phyloP scores from a whole-genome alignment of 768 basidiomycete species.

The Suillus luteus region DNA sequence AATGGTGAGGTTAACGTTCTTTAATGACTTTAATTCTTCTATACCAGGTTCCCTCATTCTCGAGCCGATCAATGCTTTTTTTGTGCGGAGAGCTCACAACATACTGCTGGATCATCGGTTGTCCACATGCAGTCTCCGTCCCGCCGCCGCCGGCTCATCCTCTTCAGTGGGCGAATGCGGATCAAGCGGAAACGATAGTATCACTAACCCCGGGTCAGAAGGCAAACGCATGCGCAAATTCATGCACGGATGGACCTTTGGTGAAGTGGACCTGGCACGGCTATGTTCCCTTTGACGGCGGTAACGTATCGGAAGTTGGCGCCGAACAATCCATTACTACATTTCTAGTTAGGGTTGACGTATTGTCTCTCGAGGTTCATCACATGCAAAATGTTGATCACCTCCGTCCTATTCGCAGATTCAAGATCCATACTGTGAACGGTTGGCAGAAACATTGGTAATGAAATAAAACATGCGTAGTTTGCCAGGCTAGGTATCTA shows the following conservation, averaged over 20 bases:
- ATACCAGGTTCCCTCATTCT: slow-evolving; percentile 3
- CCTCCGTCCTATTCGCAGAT: slow-evolving; percentile 8
- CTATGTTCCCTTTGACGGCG: neutral
- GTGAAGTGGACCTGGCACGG: neutral
- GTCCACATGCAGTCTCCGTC: neutral
- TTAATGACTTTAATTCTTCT: slow-evolving; percentile 7
- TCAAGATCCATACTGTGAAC: slow-evolving; percentile 3
- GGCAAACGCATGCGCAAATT: neutral
- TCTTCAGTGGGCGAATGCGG: neutral
- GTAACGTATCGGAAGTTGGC: neutral
- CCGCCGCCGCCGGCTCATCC: neutral
- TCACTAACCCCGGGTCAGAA: neutral
- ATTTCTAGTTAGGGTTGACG: slow-evolving; percentile 3
- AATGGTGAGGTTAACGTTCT: slow-evolving; percentile 7
- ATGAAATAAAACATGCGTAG: slow-evolving; percentile 8
- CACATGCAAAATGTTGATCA: slow-evolving; percentile 6
- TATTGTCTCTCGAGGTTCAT: slow-evolving; percentile 1
- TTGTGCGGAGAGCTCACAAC: neutral
- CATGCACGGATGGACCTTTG: slow-evolving; percentile 1
- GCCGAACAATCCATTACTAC: neutral
- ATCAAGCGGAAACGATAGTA: neutral
- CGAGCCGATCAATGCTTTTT: slow-evolving; percentile 3
- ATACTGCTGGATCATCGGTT: neutral
- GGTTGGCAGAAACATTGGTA: slow-evolving; percentile 1
- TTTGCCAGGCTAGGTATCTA: slow-evolving; percentile 3